Evolutionary conservation across 352 stramenopile genomes (phyloP).

Genomic region (Globisporangium alternatum): DNA sequence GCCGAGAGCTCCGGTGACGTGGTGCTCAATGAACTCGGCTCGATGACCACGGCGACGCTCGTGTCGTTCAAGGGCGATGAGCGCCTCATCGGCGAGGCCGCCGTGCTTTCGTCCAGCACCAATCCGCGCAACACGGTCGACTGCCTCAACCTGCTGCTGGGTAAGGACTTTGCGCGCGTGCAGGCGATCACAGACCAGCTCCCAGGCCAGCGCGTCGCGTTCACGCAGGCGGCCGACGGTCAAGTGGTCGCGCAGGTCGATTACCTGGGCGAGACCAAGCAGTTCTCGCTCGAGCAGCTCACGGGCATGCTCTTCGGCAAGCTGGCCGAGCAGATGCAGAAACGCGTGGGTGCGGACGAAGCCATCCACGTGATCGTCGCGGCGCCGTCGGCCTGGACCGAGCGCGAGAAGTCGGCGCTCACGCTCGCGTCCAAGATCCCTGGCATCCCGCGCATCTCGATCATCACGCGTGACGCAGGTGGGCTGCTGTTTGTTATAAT

Average conservation of each 20-base stretch:
- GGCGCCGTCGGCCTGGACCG: constrained; percentile 58
- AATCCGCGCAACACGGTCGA: constrained; percentile 84
- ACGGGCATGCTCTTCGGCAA: constrained; percentile 79
- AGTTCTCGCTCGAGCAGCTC: constrained; percentile 75
- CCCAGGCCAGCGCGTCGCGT: constrained; percentile 48
- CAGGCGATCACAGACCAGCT: constrained; percentile 36
- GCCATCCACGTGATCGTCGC: constrained; percentile 62
- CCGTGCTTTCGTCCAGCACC: constrained; percentile 80
- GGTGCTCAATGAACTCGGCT: constrained; percentile 87
- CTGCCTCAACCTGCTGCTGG: constrained; percentile 63
- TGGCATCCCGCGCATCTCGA: constrained; percentile 44
- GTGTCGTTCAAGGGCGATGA: constrained; percentile 89
- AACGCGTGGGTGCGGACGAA: constrained; percentile 35
- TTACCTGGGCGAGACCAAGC: constrained; percentile 38
- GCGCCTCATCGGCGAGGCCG: constrained; percentile 78
- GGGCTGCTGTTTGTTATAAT: not conserved
- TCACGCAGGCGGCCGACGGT: constrained; percentile 25
- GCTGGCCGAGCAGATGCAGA: constrained; percentile 63
- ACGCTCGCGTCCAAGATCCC: constrained; percentile 55
- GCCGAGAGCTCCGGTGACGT: constrained; percentile 70
- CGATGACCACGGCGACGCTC: constrained; percentile 82
- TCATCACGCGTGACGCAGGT: constrained; percentile 48
- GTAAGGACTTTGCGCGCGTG: constrained; percentile 47
- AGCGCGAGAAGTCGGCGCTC: constrained; percentile 47
- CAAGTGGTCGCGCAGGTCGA: constrained; percentile 57